A percentile compares a stretch with the other conserved stretches of the same genome.
phyloP scores from a whole-genome alignment of 2,329 filamentous ascomycete species.

The Orbilia quercus region DNA sequence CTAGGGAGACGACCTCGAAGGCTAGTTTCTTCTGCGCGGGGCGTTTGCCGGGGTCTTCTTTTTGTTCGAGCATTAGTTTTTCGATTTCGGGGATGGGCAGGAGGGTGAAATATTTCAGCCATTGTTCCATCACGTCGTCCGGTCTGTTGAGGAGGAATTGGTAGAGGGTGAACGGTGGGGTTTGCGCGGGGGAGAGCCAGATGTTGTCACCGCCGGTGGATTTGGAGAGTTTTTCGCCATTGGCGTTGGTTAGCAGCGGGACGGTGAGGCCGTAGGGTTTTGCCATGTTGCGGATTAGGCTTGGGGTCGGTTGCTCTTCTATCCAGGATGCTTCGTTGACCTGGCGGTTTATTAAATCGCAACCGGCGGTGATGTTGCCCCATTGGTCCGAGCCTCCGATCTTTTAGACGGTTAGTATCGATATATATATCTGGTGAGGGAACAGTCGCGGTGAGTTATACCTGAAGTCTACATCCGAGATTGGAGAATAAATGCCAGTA shows the following conservation, averaged over 20 bases:
- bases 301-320: slow-evolving; percentile 46
- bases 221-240: slow-evolving; percentile 93
- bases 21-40: slow-evolving; percentile 85
- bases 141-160: slow-evolving; percentile 85
- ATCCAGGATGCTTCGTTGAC: slow-evolving; percentile 63
- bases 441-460: slow-evolving; percentile 19
- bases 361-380: slow-evolving; percentile 92
- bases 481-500: slow-evolving; percentile 87
- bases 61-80: slow-evolving; percentile 75
- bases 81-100: slow-evolving; percentile 77
- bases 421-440: neutral
- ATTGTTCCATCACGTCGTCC: slow-evolving; percentile 81
- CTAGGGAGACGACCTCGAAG: slow-evolving; percentile 80
- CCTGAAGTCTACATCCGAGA: slow-evolving; percentile 66
- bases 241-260: slow-evolving; percentile 84
- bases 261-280: slow-evolving; percentile 86
- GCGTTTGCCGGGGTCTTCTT: slow-evolving; percentile 75
- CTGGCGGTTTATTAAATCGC: slow-evolving; percentile 80
- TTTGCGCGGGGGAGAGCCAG: slow-evolving; percentile 87
- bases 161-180: slow-evolving; percentile 74
- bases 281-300: slow-evolving; percentile 42
- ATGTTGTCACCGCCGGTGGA: slow-evolving; percentile 80
- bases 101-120: slow-evolving; percentile 92
- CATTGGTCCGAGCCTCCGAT: slow-evolving; percentile 96
- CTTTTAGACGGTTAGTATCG: slow-evolving; percentile 66